phyloP scores from a whole-genome alignment of 2,329 filamentous ascomycete genomes.

The Aspergillus glaucus region DNA sequence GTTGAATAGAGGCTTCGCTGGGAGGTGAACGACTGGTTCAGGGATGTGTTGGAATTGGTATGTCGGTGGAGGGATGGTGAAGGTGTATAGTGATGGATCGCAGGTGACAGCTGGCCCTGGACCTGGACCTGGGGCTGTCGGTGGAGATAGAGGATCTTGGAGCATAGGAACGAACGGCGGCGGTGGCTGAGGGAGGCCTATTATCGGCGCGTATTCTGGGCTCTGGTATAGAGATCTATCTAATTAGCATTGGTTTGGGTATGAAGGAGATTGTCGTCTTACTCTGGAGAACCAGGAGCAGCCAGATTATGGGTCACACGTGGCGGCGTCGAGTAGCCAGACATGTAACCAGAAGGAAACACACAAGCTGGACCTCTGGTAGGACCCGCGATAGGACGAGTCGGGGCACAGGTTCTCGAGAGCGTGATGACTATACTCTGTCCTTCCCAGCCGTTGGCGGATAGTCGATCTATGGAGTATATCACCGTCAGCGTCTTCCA shows the following conservation, averaged over 20 bases:
- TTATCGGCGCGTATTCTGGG: slow-evolving; percentile 22
- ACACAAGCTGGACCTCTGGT: slow-evolving; percentile 32
- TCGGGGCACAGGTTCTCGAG: slow-evolving; percentile 35
- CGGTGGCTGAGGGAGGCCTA: slow-evolving; percentile 17
- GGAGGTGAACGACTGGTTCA: slow-evolving; percentile 5
- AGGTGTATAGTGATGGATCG: slow-evolving; percentile 16
- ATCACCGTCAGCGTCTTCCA: slow-evolving; percentile 5
- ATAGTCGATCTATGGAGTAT: slow-evolving; percentile 29
- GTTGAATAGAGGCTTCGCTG: slow-evolving; percentile 5
- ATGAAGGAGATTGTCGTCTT: slow-evolving; percentile 7
- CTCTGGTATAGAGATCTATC: slow-evolving; percentile 13
- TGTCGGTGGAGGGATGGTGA: slow-evolving; percentile 19
- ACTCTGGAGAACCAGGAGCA: slow-evolving; percentile 33
- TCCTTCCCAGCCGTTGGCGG: slow-evolving; percentile 39
- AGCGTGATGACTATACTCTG: slow-evolving; percentile 38
- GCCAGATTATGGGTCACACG: slow-evolving; percentile 20
- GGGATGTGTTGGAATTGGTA: slow-evolving; percentile 15
- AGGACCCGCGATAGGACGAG: slow-evolving; percentile 36
- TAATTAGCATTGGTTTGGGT: slow-evolving; percentile 1
- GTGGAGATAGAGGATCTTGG: slow-evolving; percentile 16
- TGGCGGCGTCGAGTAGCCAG: slow-evolving; percentile 30
- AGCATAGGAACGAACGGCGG: slow-evolving; percentile 22
- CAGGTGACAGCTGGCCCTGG: slow-evolving; percentile 18
- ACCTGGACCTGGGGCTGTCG: slow-evolving; percentile 18
- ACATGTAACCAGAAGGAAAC: slow-evolving; percentile 20